Evolutionary conservation across 208 protist genomes (phyloP).

Genomic region (Angomonas deanei): DNA sequence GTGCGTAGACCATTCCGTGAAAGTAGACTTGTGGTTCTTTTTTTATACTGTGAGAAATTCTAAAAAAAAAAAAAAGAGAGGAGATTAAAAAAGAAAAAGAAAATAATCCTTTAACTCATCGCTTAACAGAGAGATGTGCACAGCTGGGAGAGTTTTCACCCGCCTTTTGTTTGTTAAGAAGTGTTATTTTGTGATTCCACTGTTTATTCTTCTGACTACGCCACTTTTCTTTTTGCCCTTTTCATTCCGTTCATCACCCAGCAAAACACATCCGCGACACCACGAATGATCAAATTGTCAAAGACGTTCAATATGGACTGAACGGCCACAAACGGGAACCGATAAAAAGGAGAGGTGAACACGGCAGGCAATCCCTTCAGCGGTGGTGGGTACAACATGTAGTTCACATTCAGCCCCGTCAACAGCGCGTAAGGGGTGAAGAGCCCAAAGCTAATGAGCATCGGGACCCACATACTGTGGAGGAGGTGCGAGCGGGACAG

Average conservation of each 20-base stretch:
- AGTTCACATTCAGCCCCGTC: conserved; percentile 71
- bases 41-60: background rate
- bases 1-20: conserved; percentile 91
- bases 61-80: conserved; percentile 3
- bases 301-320: conserved; percentile 31
- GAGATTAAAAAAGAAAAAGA: too few species aligned
- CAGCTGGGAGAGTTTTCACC: background rate
- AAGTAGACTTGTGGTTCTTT: background rate
- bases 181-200: background rate
- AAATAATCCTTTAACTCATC: too few species aligned
- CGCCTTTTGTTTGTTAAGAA: background rate
- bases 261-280: background rate
- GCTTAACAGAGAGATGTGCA: background rate
- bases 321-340: conserved; percentile 22
- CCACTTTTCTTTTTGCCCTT: conserved; percentile 10
- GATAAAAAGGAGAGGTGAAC: conserved; percentile 26
- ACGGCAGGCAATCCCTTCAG: conserved; percentile 15
- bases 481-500: conserved; percentile 32
- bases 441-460: conserved; percentile 42
- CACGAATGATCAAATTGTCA: conserved; percentile 19
- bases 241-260: background rate
- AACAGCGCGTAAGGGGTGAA: conserved; percentile 40
- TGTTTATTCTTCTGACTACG: background rate
- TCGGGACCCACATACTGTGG: conserved; percentile 57
- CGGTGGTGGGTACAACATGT: conserved; percentile 62